Evolutionary conservation across 2,329 filamentous ascomycete species (phyloP), one percentile per base, ranked within the genome.

Genomic region (Pseudogymnoascus verrucosus): DNA sequence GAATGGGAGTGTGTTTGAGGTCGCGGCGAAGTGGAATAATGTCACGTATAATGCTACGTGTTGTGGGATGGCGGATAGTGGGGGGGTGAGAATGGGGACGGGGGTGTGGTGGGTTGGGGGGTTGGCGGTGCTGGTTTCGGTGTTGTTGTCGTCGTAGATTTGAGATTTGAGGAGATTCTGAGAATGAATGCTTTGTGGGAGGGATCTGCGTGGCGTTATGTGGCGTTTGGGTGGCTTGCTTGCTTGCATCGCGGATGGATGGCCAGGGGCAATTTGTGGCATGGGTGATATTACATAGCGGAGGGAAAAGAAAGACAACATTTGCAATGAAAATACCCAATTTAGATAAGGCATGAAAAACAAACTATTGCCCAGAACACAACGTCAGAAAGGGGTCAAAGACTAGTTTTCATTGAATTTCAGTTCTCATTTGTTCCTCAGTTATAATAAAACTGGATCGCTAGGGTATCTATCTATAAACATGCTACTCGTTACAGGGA

Each of bases 1-100:
- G 4, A 79, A 82, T 3, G 91, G 91, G 1, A 89, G 88, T 2
- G 90, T 95, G 8, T 96, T 96, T 70, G 82, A 88, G 71, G 87
- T 89, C 19, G 88, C 88, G 0, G 88, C 88, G 0, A 71, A 76
- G 64, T 83, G 85, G 68, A 95, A 93, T 74, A 86, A 88, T 65
- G 89, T 95, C 57, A 87, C 83, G 0, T 93, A 91, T 71, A 79
- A 79, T 54, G 73, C 79, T 47, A 64, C 75, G 4, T 89, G 86
- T 71, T 89, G 86, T 68, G 86, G 85, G n/a, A 68, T 71, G 61
- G 66, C 72, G 2, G 71, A 65, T 10, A 76, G 67, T 62, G 68
- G 54, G 11, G 71, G n/a, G n/a, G n/a, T n/a, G n/a, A n/a, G 67
- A 21, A 39, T 65, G 62, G 44, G 66, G 21, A 12, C 6, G 7